phyloP scores from a whole-genome alignment of 148 eudicot genomes.

The Amaranthus palmeri region DNA sequence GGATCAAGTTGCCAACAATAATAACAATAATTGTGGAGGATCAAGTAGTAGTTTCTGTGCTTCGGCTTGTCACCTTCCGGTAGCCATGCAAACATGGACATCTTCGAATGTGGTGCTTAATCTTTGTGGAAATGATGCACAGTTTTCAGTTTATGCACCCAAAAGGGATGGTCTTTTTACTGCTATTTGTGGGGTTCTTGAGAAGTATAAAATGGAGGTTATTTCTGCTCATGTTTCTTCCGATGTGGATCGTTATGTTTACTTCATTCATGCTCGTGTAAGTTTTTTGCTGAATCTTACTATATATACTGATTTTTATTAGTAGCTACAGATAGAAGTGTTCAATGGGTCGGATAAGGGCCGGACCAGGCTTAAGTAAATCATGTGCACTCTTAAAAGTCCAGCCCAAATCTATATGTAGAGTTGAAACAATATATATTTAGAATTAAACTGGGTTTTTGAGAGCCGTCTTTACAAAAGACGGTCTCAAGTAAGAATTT shows the following conservation, averaged over 20 bases:
- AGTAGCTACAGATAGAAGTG: no score
- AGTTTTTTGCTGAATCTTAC: slow-evolving; percentile 15
- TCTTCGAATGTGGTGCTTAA: slow-evolving; percentile 59
- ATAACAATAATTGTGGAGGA: not conserved
- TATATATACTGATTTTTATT: no score
- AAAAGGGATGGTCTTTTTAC: slow-evolving; percentile 44
- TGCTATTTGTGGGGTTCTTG: slow-evolving; percentile 41
- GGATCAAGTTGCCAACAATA: slow-evolving; percentile 44
- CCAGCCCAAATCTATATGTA: no score
- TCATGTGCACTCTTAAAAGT: no score
- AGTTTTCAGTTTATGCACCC: slow-evolving; percentile 36
- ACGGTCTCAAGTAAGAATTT: no score
- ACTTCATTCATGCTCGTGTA: slow-evolving; percentile 68
- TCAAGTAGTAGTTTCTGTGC: slow-evolving; percentile 2
- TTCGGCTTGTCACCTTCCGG: slow-evolving; percentile 30
- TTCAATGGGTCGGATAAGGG: no score
- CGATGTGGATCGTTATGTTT: slow-evolving; percentile 27
- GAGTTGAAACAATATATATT: no score
- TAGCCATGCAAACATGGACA: slow-evolving; percentile 46
- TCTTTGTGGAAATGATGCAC: slow-evolving; percentile 53
- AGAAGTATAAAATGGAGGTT: slow-evolving; percentile 51
- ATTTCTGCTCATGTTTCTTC: slow-evolving; percentile 47
- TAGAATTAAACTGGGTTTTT: no score
- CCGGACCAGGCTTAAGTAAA: no score
- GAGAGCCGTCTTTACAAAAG: no score